Base-by-base conservation (phyloP, 192 early-diverging fungal species). In the Coemansia sp. region DNA sequence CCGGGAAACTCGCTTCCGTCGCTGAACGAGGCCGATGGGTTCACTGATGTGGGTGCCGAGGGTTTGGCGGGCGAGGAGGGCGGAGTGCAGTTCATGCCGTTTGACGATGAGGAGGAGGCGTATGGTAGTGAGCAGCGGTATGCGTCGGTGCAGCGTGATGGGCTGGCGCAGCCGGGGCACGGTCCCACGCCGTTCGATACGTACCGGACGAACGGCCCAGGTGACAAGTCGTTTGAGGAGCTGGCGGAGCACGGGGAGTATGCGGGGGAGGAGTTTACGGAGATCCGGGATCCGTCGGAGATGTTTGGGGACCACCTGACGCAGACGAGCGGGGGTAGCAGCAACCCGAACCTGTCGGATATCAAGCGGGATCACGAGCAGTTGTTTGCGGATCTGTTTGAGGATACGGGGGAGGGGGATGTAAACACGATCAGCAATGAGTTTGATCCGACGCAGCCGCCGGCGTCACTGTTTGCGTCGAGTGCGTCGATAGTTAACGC, bases 361-460 rank as follows among this genome's bases (percentile, higher is more conserved):
- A 72, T 72, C 22, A 34, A 54, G 34, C 51, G 68, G 0, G 61
- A 72, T 41, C 68, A 72, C 36, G 68, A 64, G 44, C 47, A 55
- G 17, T 53, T 60, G 25, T 72, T 72, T 19, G 38, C 38, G 3
- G 61, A 64, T 20, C 46, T 72, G 38, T 43, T 60, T 3, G 48
- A 44, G 7, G n/a, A 23, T 26, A 28, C 22, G 19, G 36, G 31
- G 10, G 38, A 49, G 17, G 48, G 49, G 2, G 43, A 44, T 1
- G 31, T 13, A 9, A 32, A 41, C 32, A 37, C 30, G 13, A 41
- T 42, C 18, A 49, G 44, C 43, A 51, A 63, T 28, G 45, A 50
- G 23, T 46, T 56, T 22, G 54, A 52, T 14, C 37, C 36, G 0
- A 30, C 28, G 20, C 27, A 27, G 22, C 56, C 68, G 39, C 68